Evolutionary conservation across 140 eudicot species (phyloP), one percentile per base, ranked within the genome.

Genomic region (Stevia rebaudiana): DNA sequence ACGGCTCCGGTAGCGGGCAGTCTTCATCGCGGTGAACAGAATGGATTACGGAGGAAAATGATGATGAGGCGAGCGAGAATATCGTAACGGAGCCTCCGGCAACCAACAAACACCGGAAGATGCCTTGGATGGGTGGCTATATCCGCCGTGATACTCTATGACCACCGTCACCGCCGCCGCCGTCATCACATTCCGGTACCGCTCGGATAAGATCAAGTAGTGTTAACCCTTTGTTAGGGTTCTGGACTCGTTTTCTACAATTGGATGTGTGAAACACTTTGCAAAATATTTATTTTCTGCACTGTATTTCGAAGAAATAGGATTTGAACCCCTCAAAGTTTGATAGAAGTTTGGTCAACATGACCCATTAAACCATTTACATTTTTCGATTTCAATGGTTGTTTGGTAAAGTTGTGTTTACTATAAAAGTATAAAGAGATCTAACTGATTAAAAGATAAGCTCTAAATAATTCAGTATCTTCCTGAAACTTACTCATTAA

Each of bases 171-270:
- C 42, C 80, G 65, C 61, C 72, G 59, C 69, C 51, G 54, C 70
- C 71, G 39, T 61, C 47, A 46, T 12, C 54, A n/a, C 72, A 4
- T 47, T 9, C 31, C 30, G 42, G 60, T 48, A 65, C 77, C 48
- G 76, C 84, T 81, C 91, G n/a, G 91, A 84, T 84, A 84, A 84
- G 91, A 84, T 84, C 90, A 84, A 84, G 86, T 84, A 84, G 84
- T 81, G 86, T 80, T 76, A 49, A 39, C 51, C 69, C 17, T 0
- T 0, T 0, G 49, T n/a, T 68, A 60, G 65, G 75, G 79, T 49
- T 67, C 57, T 24, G 55, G 49, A 9, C 28, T 49, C 11, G 0
- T 54, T 74, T 57, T 67, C 65, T 66, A 58, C 6, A 18, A 19
- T 13, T 54, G 16, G 6, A 23, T 46, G 24, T 6, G 1, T 8